Conservation (phyloP, 2,329 filamentous ascomycete genomes). For the Colletotrichum higginsianum region DNA sequence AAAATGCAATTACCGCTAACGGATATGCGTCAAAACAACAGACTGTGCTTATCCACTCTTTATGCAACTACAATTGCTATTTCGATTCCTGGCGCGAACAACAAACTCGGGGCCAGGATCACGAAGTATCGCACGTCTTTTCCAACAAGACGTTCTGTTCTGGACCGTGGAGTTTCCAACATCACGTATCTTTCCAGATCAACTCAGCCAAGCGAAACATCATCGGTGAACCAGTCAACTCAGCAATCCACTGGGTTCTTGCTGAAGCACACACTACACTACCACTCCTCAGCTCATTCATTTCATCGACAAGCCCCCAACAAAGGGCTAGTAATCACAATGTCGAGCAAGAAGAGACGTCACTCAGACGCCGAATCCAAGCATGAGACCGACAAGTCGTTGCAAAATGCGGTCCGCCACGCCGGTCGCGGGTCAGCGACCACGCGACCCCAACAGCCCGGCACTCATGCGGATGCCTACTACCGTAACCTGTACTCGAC, state of each 20-base stretch:
- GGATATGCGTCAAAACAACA: not conserved
- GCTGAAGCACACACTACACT: too few relatives aligned
- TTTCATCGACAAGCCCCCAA: too few relatives aligned
- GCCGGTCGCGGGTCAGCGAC: not conserved
- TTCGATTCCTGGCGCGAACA: not conserved
- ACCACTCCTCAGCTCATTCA: too few relatives aligned
- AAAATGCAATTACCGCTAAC: not conserved
- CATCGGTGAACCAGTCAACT: too few relatives aligned
- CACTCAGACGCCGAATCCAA: slow-evolving; percentile 22
- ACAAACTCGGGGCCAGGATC: not conserved
- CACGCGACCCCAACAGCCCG: slow-evolving; percentile 14
- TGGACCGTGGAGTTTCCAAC: too few relatives aligned
- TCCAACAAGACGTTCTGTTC: not conserved
- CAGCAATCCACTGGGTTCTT: too few relatives aligned
- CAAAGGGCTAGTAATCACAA: not conserved
- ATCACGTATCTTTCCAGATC: too few relatives aligned
- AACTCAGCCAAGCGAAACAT: too few relatives aligned
- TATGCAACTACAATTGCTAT: not conserved
- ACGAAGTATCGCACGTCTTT: not conserved
- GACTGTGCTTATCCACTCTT: not conserved
- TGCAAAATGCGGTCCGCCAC: not conserved
- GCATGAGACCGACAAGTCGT: slow-evolving; percentile 20
- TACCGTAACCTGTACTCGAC: slow-evolving; percentile 56
- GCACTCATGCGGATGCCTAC: slow-evolving; percentile 38
- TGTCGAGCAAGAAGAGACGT: slow-evolving; percentile 23